Conservation (phyloP, 2,329 filamentous ascomycete species). For the Fusarium foetens region DNA sequence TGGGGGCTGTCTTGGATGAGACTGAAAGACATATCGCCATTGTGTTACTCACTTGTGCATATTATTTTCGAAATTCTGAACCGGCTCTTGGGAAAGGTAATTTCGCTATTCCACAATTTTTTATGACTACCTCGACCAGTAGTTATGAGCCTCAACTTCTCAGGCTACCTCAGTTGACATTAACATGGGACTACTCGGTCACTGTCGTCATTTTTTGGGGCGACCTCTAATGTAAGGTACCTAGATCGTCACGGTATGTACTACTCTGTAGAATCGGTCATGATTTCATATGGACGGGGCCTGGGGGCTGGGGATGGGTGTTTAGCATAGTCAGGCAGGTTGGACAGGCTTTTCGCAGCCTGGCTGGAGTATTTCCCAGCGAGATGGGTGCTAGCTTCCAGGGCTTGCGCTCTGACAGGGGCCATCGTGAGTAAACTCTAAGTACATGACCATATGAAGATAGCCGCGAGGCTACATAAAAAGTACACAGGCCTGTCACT, state of each 20-base stretch:
- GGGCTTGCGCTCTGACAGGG: constrained; percentile 11
- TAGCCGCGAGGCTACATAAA: neutral
- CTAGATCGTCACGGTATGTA: neutral
- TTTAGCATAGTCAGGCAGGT: constrained; percentile 1
- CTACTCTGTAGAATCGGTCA: neutral
- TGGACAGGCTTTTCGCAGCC: constrained; percentile 1
- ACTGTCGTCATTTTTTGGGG: constrained; percentile 1
- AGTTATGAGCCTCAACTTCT: constrained; percentile 17
- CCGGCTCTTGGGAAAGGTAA: neutral
- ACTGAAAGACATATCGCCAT: neutral
- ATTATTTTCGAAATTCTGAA: neutral
- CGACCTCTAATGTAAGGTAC: constrained; percentile 11
- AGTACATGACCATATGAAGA: neutral
- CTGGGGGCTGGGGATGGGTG: constrained; percentile 14
- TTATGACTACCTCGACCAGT: neutral
- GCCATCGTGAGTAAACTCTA: neutral
- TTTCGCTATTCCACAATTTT: neutral
- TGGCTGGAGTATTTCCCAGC: constrained; percentile 28
- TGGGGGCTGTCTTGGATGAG: neutral
- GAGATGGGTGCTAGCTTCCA: constrained; percentile 17
- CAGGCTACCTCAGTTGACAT: neutral
- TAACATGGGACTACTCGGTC: constrained; percentile 6
- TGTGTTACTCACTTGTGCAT: neutral
- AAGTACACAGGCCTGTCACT: neutral
- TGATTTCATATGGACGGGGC: neutral